Conservation (phyloP, 306 rosid genomes). For the Benincasa hispida region DNA sequence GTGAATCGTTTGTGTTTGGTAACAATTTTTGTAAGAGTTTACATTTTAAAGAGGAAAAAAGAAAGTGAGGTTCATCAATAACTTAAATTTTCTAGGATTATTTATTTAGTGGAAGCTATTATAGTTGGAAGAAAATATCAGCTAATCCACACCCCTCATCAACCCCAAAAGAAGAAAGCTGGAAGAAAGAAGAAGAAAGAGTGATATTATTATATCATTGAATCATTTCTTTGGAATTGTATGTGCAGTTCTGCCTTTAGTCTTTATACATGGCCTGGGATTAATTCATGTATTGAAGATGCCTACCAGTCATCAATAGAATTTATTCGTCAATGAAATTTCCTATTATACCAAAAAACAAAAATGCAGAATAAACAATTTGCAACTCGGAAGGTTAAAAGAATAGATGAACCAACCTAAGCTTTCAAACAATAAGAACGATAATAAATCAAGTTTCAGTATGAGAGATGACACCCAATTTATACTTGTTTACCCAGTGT, state of each 20-base stretch:
- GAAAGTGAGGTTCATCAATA: constrained; percentile 13
- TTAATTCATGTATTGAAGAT: constrained; percentile 1
- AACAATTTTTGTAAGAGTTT: constrained; percentile 26
- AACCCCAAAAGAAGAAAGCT: constrained; percentile 6
- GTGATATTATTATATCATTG: not conserved
- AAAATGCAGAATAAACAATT: too few relatives aligned
- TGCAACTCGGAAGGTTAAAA: too few relatives aligned
- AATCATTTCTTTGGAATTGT: constrained; percentile 1
- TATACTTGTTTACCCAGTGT: too few relatives aligned
- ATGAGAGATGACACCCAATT: too few relatives aligned
- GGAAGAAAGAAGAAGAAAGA: constrained; percentile 3
- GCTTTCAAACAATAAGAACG: too few relatives aligned
- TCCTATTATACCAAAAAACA: too few relatives aligned
- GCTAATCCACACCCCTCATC: constrained; percentile 1
- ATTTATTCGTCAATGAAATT: constrained; percentile 5
- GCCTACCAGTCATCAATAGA: not conserved
- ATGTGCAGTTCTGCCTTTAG: constrained; percentile 4
- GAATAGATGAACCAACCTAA: too few relatives aligned
- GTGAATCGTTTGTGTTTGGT: constrained; percentile 39
- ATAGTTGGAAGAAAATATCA: constrained; percentile 19
- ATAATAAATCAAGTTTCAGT: too few relatives aligned
- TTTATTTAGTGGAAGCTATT: constrained; percentile 29
- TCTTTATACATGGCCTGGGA: not conserved
- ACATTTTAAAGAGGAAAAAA: constrained; percentile 31
- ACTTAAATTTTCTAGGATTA: constrained; percentile 20